These are phyloP conservation scores for Globisporangium okanoganense DNA, from an alignment of 352 stramenopile species.

Conservation along the genomic window DNA sequence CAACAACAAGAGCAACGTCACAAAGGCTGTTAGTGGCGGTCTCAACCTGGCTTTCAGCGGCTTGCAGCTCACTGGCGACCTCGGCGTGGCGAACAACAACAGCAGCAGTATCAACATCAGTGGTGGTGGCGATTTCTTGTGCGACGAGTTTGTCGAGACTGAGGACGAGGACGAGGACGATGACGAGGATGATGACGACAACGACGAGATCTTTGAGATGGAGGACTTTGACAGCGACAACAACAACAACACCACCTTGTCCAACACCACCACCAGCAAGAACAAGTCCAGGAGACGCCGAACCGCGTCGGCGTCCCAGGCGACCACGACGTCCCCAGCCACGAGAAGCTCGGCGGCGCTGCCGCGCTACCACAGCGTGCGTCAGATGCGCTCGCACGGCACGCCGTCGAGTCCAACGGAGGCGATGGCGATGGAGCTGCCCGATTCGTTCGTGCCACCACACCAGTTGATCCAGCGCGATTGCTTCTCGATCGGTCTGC, in stretches of 20 bases:
- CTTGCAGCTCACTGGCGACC: slow-evolving; percentile 24
- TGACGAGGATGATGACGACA: slow-evolving; percentile 32
- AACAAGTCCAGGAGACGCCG: slow-evolving; percentile 5
- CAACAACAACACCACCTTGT: slow-evolving; percentile 9
- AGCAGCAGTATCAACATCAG: not conserved
- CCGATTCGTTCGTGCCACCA: slow-evolving; percentile 67
- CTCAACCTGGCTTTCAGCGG: slow-evolving; percentile 13
- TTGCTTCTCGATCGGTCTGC: slow-evolving; percentile 69
- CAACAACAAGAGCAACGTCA: too few relatives aligned
- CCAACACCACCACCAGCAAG: slow-evolving; percentile 5
- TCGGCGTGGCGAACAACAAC: slow-evolving; percentile 16
- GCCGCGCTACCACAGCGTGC: slow-evolving; percentile 14
- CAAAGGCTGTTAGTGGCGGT: not conserved
- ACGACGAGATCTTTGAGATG: slow-evolving; percentile 80
- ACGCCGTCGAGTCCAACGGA: slow-evolving; percentile 12
- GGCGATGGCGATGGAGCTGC: slow-evolving; percentile 18
- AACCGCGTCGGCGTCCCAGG: slow-evolving; percentile 15
- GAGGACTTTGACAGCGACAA: slow-evolving; percentile 42
- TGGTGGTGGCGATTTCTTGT: slow-evolving; percentile 7
- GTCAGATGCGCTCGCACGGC: slow-evolving; percentile 22
- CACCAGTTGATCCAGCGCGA: slow-evolving; percentile 69
- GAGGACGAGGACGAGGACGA: slow-evolving; percentile 47
- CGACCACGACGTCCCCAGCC: slow-evolving; percentile 5
- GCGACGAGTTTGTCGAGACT: slow-evolving; percentile 28
- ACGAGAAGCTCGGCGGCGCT: slow-evolving; percentile 9